Evolutionary conservation across 352 stramenopile species (phyloP), one percentile per base, ranked within the genome.

Genomic region (Globisporangium perplexum): DNA sequence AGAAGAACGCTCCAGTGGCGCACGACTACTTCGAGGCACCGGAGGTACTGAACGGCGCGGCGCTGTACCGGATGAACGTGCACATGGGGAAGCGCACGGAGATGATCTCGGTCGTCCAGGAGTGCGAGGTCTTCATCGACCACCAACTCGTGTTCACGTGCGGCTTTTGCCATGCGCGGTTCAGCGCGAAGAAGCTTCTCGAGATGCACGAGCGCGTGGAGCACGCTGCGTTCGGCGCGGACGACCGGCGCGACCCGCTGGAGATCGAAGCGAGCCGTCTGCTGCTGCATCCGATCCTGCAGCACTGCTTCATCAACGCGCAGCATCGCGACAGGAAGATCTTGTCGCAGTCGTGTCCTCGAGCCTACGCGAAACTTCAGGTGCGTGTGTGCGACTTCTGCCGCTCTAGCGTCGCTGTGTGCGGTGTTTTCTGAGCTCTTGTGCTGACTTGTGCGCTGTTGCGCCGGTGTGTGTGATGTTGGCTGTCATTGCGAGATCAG

Each of bases 291-390:
- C 71, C 79, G 20, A 62, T 68, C 15, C 66, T 74, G 23, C 78
- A 89, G 54, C 69, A 77, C 12, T 62, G 66, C 26, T 67, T 82
- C 24, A 65, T 80, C n/a, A 60, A 50, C 20, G 65, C 60, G 31
- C 66, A 78, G 47, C 50, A 69, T 30, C 72, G 71, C 35, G 59
- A 74, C 28, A 56, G 65, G 30, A 57, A 68, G 39, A 55, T 54
- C 30, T 56, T 18, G 36, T 36, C 60, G 50, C 46, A 45, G 26
- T 61, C 55, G 31, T 62, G 58, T 33, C 72, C 81, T 8, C 57
- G 82, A 39, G 83, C 76, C 11, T 94, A 86, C 51, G 83, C 80
- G 20, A 92, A 92, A 36, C 59, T 94, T 15, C 60, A 86, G 78
- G 78, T 90, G 66, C 47, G 49, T 41, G 22, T 38, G 38, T n/a